A percentile compares a stretch with the other conserved stretches of the same genome.
phyloP scores from a whole-genome alignment of 306 rosid genomes.

The Malus asiatica region DNA sequence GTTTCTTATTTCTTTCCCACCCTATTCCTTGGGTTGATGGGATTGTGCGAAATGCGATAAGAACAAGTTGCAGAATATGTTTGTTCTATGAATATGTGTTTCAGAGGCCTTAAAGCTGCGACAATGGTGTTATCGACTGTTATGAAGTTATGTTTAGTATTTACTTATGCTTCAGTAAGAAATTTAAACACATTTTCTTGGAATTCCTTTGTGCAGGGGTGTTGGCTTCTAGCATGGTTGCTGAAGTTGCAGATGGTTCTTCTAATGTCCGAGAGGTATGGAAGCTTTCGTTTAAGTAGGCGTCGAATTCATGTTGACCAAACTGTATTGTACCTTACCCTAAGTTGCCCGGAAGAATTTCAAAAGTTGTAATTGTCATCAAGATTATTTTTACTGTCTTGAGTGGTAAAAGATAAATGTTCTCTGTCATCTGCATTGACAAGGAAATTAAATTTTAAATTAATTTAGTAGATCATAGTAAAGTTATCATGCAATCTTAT shows the following conservation, averaged over 20 bases:
- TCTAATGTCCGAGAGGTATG: slow-evolving; percentile 92
- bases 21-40: background rate
- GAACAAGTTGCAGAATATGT: background rate
- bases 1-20: background rate
- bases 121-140: background rate
- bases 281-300: slow-evolving; percentile 70
- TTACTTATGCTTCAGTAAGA: background rate
- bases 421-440: too few relatives aligned
- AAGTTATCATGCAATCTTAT: too few relatives aligned
- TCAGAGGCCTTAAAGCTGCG: background rate
- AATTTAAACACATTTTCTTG: background rate
- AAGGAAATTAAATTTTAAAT: too few relatives aligned
- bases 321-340: too few relatives aligned
- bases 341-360: background rate
- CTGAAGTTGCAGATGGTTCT: slow-evolving; percentile 90
- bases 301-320: background rate
- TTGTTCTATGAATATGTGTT: background rate
- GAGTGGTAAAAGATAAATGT: too few relatives aligned
- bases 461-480: too few relatives aligned
- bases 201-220: slow-evolving; percentile 39
- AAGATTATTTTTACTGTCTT: background rate
- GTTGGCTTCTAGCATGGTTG: slow-evolving; percentile 50
- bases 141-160: background rate
- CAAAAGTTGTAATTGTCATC: background rate
- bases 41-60: background rate